Conservation (phyloP, 345 rosid genomes). For the Clarkia xantiana region DNA sequence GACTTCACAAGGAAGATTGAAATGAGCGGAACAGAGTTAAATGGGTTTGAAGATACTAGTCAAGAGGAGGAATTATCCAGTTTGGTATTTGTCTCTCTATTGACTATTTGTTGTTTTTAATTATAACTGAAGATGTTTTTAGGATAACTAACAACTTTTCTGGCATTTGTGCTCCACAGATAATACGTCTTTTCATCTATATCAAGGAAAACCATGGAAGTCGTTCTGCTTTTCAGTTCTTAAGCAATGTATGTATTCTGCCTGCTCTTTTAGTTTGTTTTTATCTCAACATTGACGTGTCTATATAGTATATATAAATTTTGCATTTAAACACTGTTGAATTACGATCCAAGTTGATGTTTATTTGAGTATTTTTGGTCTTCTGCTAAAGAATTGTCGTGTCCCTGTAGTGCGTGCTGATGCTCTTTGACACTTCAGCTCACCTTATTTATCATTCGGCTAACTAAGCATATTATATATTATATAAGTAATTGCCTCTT, state of each 20-base stretch:
- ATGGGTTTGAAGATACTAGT: constrained; percentile 22
- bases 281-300: too few relatives aligned
- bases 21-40: constrained; percentile 35
- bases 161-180: constrained; percentile 34
- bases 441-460: too few relatives aligned
- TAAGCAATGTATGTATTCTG: constrained; percentile 50
- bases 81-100: constrained; percentile 48
- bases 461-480: too few relatives aligned
- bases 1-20: constrained; percentile 50
- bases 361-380: too few relatives aligned
- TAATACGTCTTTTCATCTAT: constrained; percentile 72
- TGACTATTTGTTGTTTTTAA: constrained; percentile 4
- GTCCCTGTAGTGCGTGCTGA: too few relatives aligned
- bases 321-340: too few relatives aligned
- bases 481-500: too few relatives aligned
- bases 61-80: constrained; percentile 60
- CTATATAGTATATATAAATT: too few relatives aligned
- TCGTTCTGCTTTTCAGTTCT: constrained; percentile 69
- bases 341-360: too few relatives aligned
- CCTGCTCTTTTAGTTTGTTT: too few relatives aligned
- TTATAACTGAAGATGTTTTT: background rate
- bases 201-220: constrained; percentile 73
- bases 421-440: too few relatives aligned
- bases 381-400: too few relatives aligned
- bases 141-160: constrained; percentile 1